Conservation (phyloP, 2,329 filamentous ascomycete species). For the Penicillium thymicola region DNA sequence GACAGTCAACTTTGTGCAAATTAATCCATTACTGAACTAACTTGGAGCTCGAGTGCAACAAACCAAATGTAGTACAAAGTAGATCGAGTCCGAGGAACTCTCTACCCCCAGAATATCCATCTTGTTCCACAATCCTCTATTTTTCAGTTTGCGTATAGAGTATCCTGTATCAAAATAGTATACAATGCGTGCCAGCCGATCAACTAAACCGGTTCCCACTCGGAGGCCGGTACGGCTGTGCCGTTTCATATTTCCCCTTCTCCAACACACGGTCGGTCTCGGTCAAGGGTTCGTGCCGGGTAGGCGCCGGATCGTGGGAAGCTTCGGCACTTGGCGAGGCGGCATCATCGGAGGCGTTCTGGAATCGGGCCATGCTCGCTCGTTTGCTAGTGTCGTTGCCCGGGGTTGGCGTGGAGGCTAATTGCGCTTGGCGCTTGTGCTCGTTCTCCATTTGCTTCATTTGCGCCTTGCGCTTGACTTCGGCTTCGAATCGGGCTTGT, state of each 20-base stretch:
- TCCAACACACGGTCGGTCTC: slow-evolving; percentile 65
- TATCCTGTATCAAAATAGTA: slow-evolving; percentile 1
- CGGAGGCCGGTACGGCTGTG: slow-evolving; percentile 67
- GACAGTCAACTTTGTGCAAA: background rate
- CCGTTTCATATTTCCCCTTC: slow-evolving; percentile 88
- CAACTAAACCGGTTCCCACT: slow-evolving; percentile 84
- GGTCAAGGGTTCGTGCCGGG: slow-evolving; percentile 71
- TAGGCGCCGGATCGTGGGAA: slow-evolving; percentile 77
- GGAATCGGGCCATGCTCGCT: slow-evolving; percentile 30
- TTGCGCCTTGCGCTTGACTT: slow-evolving; percentile 57
- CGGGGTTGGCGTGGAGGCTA: slow-evolving; percentile 16
- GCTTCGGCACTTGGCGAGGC: slow-evolving; percentile 70
- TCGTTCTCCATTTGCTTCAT: slow-evolving; percentile 36
- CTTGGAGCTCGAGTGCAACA: background rate
- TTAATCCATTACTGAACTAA: background rate
- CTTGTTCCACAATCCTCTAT: background rate
- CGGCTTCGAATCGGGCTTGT: slow-evolving; percentile 65
- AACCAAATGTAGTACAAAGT: background rate
- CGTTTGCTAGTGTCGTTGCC: slow-evolving; percentile 33
- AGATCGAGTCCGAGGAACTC: background rate
- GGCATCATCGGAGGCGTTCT: slow-evolving; percentile 45
- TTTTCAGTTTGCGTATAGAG: background rate
- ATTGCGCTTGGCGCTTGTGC: slow-evolving; percentile 31
- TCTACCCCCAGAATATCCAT: background rate
- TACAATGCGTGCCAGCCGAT: slow-evolving; percentile 3